Percentiles rank a stretch among this genome's conserved stretches.
Evolutionary conservation across 139 green algal species (phyloP).

Genomic region (Bryopsis sp.): DNA sequence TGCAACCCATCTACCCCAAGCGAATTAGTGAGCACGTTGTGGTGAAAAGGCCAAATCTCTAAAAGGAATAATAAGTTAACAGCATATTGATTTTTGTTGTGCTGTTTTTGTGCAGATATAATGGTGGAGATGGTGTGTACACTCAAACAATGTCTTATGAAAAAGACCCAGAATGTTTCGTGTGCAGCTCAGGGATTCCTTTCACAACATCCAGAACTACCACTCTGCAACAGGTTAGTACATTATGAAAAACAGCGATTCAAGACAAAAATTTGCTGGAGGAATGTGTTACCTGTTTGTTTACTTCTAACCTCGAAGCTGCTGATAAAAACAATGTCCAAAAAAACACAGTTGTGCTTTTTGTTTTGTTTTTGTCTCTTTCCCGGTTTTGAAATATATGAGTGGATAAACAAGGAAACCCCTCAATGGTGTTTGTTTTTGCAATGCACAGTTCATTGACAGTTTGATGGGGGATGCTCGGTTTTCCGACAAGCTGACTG

Average conservation of each 20-base stretch:
- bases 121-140: constrained; percentile 88
- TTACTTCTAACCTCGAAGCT: neutral
- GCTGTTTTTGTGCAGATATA: constrained; percentile 58
- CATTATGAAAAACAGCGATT: constrained; percentile 11
- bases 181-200: constrained; percentile 82
- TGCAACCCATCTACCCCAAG: too few species aligned
- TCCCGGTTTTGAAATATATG: neutral
- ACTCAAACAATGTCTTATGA: constrained; percentile 90
- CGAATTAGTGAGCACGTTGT: too few species aligned
- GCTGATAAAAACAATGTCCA: constrained; percentile 5
- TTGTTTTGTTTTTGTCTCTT: neutral
- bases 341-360: neutral
- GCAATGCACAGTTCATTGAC: constrained; percentile 74
- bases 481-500: constrained; percentile 48
- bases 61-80: neutral
- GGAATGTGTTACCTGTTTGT: neutral
- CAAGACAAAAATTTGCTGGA: neutral
- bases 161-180: constrained; percentile 64
- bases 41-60: too few species aligned
- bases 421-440: too few species aligned
- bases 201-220: constrained; percentile 38
- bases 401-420: too few species aligned
- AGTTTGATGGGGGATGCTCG: constrained; percentile 42
- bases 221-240: constrained; percentile 61
- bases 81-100: neutral